A percentile compares a stretch with the other conserved stretches of the same genome.
Evolutionary conservation across 768 basidiomycete species (phyloP).

Genomic region (Termitomyces sp.): DNA sequence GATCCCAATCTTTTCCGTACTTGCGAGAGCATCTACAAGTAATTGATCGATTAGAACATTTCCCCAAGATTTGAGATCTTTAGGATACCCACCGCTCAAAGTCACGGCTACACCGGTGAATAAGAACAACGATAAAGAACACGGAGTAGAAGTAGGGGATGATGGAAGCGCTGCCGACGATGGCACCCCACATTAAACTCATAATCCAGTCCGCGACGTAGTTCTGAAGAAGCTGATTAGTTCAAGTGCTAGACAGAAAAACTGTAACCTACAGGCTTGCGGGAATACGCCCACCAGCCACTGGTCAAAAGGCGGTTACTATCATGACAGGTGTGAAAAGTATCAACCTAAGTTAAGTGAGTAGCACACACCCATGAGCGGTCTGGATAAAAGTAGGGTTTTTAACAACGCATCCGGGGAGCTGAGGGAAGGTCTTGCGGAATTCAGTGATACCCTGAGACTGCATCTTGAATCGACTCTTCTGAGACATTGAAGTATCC

Average conservation of each 20-base stretch:
- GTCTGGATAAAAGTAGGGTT: constrained; percentile 94
- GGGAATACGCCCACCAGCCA: constrained; percentile 92
- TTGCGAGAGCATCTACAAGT: constrained; percentile 68
- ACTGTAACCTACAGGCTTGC: constrained; percentile 74
- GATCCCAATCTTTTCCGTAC: constrained; percentile 95
- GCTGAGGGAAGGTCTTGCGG: constrained; percentile 92
- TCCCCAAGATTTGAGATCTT: too few relatives aligned
- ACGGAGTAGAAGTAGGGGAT: constrained; percentile 97
- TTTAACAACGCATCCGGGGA: constrained; percentile 76
- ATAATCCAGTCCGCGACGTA: constrained; percentile 93
- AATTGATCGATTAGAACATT: background rate
- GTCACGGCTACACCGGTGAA: constrained; percentile 90
- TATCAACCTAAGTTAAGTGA: background rate
- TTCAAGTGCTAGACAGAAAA: background rate
- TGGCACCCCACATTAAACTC: constrained; percentile 81
- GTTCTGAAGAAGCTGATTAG: constrained; percentile 46
- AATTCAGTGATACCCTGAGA: constrained; percentile 82
- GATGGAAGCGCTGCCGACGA: constrained; percentile 68
- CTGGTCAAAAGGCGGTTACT: constrained; percentile 88
- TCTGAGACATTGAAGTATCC: constrained; percentile 95
- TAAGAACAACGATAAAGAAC: constrained; percentile 91
- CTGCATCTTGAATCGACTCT: constrained; percentile 97
- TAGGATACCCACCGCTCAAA: constrained; percentile 72
- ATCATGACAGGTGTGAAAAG: constrained; percentile 1
- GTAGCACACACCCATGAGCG: constrained; percentile 68